Evolutionary conservation across 805 yeast genomes (phyloP), one percentile per base, ranked within the genome.

Genomic region (Kazachstania kunashirensis): DNA sequence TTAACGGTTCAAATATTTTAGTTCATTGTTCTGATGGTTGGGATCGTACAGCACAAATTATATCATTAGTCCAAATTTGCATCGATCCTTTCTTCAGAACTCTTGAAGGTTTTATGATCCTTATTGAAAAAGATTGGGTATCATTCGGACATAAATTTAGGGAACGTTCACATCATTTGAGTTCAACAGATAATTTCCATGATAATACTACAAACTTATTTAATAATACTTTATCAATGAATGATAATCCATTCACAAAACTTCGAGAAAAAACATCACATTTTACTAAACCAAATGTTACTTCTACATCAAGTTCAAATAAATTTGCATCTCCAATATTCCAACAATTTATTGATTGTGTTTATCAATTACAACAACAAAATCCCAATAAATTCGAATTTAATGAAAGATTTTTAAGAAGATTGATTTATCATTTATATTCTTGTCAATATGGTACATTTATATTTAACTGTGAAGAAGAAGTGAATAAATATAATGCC

Each of bases 11-110:
- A 14, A 94, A 89, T 55, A 70, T 89, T 4, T 55, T 92, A 8
- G 71, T 92, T 6, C 98, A 92, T 62, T 92, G 98, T 56, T 85
- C 96, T 1, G 98, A 92, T 63, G 98, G 98, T 1, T 92, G 98
- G 98, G 98, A 92, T 55, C 67, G 98, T 40, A 92, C 98, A 0
- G 76, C 96, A 0, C 97, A 92, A 54, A 73, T 88, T 1, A 71
- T 86, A 5, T 79, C 95, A 2, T 62, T 92, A 42, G 74, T 88
- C 17, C 89, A 89, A 59, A 61, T 92, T 5, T 84, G 95, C 52
- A 65, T 88, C 7, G 97, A 92, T 56, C 96, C 97, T 1, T 84
- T 74, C 54, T 92, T 70, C 58, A 68, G 98, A 45, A 88, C 97
- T 0, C 45, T 84, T 3, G 80, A 85, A 40, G 98, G 98, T 3